Conservation (phyloP, 345 rosid genomes). For the Erodium maritimum region DNA sequence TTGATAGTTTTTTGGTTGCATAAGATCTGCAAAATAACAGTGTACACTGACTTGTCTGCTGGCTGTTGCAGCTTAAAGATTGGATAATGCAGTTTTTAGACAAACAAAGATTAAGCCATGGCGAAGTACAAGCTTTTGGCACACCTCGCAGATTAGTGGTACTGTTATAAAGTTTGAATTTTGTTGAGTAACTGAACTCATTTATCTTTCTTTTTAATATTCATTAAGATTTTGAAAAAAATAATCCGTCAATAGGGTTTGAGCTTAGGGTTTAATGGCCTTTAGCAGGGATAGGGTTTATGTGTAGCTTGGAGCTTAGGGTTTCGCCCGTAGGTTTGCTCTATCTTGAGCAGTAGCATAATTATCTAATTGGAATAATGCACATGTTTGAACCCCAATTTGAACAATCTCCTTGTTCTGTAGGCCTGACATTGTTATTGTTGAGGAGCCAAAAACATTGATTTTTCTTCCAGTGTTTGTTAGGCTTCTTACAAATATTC, state of each 20-base stretch:
- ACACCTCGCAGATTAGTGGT: constrained; percentile 98
- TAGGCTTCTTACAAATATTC: too few species aligned
- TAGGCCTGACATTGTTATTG: too few species aligned
- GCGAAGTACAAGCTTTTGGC: constrained; percentile 59
- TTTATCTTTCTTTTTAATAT: too few species aligned
- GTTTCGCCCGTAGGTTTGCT: too few species aligned
- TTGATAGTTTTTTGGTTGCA: neutral
- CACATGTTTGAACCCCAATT: too few species aligned
- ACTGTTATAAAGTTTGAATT: constrained; percentile 14
- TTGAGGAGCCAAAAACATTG: too few species aligned
- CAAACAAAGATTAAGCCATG: constrained; percentile 56
- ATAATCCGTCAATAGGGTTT: too few species aligned
- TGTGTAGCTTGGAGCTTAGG: neutral
- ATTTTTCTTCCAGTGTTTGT: neutral
- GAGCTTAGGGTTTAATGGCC: too few species aligned
- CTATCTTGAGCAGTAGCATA: too few species aligned
- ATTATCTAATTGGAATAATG: too few species aligned
- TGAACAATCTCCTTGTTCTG: too few species aligned
- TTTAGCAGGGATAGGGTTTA: too few species aligned
- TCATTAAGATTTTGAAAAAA: neutral
- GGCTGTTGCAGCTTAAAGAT: constrained; percentile 59
- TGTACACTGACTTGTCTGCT: constrained; percentile 7
- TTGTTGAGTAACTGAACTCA: constrained; percentile 2
- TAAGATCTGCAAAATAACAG: neutral
- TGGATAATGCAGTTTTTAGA: constrained; percentile 46